Base-by-base conservation (phyloP, 306 rosid genomes). In the Pyrus bretschneideri region DNA sequence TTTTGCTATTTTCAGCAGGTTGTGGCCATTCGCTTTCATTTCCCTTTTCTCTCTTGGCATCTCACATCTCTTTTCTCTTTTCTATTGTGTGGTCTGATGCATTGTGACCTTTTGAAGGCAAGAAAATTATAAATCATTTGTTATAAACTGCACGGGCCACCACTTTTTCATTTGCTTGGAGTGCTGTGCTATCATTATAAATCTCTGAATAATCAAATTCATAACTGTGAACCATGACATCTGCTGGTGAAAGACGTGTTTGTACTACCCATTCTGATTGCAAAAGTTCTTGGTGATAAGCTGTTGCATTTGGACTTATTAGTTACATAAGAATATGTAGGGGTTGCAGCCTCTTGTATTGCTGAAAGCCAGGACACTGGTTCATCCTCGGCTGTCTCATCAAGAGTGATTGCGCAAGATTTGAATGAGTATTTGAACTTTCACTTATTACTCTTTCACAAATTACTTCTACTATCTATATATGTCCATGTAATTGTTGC, bases 321-420 rank as follows among this genome's bases (percentile, higher is more conserved):
- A 61, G 51, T 76, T 74, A 54, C 14, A 4, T 13, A 69, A 66
- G 58, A 67, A 71, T 64, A 44, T 82, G 76, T 62, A 84, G 76
- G 87, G 44, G 44, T 73, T 85, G 65, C 85, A 85, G 89, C 84
- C 69, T 87, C 89, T 60, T 85, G 89, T 84, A 71, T 87, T 9
- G 88, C 89, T 10, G 89, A 87, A 71, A 83, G 87, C 72, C 91
- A 81, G 81, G 91, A 87, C 76, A 82, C 91, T 42, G 86, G 87
- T 66, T 86, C 87, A 27, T 87, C 89, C 10, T 68, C 87, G 7
- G 75, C 87, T 4, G 75, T 87, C 65, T 80, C 89, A 2, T 81
- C 91, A 15, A 76, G 87, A 76, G 82, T 79, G 77, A 73, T 83
- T 13, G 64, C 87, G 1, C 87, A 80, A 72, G 91, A 85, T 44